phyloP scores from a whole-genome alignment of 352 stramenopile genomes.

The Globisporangium acanthophoron region DNA sequence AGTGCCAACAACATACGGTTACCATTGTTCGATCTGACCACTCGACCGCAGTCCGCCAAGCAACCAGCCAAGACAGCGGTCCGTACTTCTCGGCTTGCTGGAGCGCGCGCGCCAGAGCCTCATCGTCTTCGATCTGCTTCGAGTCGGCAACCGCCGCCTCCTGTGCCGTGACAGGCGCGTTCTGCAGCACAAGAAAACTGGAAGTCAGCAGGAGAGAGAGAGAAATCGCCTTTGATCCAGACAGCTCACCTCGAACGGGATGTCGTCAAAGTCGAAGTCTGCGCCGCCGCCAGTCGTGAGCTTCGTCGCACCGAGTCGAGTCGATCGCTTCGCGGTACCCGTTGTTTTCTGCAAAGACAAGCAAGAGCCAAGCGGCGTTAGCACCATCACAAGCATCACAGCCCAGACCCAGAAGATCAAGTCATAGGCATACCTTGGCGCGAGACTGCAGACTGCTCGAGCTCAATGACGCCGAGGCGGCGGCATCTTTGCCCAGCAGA shows the following conservation, averaged over 20 bases:
- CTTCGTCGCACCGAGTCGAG: constrained; percentile 70
- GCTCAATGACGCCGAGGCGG: constrained; percentile 27
- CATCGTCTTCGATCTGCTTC: constrained; percentile 86
- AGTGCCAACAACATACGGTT: background rate
- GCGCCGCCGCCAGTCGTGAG: constrained; percentile 40
- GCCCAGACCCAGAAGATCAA: background rate
- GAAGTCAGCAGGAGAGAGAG: background rate
- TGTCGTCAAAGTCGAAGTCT: constrained; percentile 89
- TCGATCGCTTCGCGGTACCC: constrained; percentile 40
- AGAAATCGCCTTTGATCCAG: no score
- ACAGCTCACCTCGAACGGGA: constrained; percentile 66
- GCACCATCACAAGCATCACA: background rate
- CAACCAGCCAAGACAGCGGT: background rate
- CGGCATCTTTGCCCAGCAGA: constrained; percentile 57
- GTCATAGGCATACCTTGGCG: constrained; percentile 33
- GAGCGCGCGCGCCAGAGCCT: constrained; percentile 73
- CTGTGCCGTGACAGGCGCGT: constrained; percentile 41
- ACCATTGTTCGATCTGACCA: background rate
- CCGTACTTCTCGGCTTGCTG: constrained; percentile 76
- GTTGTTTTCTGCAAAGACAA: constrained; percentile 26
- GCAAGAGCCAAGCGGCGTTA: background rate
- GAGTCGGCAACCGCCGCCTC: constrained; percentile 23
- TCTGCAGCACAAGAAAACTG: constrained; percentile 26
- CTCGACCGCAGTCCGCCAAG: no score
- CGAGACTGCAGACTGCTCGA: constrained; percentile 51